Conservation (phyloP, 2,329 filamentous ascomycete species). For the Pestalotiopsis sp. region DNA sequence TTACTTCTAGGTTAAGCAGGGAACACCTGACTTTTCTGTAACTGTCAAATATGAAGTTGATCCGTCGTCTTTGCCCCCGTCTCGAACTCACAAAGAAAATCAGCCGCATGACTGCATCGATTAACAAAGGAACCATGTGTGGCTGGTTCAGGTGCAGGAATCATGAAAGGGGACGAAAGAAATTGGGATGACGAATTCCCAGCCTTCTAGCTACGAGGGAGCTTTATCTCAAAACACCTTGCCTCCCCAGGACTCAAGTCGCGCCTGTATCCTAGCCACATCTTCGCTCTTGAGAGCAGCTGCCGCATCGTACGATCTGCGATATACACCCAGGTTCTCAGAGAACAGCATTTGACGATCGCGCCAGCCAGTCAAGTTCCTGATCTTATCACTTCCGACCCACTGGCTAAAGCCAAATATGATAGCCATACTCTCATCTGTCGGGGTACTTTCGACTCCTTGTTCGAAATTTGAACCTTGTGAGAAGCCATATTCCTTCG, state of each 20-base stretch:
- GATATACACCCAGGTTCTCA: constrained; percentile 37
- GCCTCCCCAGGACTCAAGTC: constrained; percentile 5
- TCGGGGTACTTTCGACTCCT: not conserved
- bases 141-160: not conserved
- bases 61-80: not conserved
- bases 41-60: not conserved
- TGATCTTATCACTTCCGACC: constrained; percentile 44
- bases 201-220: not conserved
- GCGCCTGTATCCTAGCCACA: constrained; percentile 26
- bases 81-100: not conserved
- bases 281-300: constrained; percentile 24
- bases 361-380: constrained; percentile 41
- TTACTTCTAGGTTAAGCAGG: not conserved
- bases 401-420: constrained; percentile 43
- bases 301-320: constrained; percentile 40
- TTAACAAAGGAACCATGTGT: not conserved
- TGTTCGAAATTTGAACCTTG: constrained; percentile 31
- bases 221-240: not conserved
- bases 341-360: constrained; percentile 39
- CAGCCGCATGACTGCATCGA: not conserved
- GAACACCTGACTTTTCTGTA: not conserved
- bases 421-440: constrained; percentile 3
- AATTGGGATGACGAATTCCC: not conserved
- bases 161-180: not conserved
- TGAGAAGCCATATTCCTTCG: constrained; percentile 40